Evolutionary conservation across 768 basidiomycete genomes (phyloP).

Genomic region (Coprinopsis cinerea): DNA sequence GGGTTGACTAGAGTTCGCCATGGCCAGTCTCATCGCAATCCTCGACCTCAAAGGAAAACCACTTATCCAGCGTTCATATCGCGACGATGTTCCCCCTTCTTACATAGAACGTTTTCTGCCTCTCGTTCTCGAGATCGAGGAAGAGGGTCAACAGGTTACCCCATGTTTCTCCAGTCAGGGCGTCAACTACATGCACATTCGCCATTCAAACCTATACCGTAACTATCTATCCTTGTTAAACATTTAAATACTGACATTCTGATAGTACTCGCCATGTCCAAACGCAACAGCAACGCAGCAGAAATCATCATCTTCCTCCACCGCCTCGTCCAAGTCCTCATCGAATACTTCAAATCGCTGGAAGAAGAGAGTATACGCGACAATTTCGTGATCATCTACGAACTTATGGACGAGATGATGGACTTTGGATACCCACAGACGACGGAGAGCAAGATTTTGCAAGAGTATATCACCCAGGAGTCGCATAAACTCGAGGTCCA

Average conservation of each 20-base stretch:
- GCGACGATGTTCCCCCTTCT: constrained; percentile 88
- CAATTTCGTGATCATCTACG: constrained; percentile 99
- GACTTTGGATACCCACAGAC: constrained; percentile 99
- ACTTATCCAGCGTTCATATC: constrained; percentile 92
- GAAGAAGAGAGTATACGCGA: constrained; percentile 99
- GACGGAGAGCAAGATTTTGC: constrained; percentile 97
- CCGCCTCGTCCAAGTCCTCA: constrained; percentile 83
- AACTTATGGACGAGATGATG: constrained; percentile 99
- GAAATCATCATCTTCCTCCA: constrained; percentile 97
- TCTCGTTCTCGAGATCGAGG: constrained; percentile 89
- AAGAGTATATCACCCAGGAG: constrained; percentile 99
- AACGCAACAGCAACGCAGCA: constrained; percentile 91
- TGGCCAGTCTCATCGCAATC: constrained; percentile 78
- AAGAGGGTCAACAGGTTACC: constrained; percentile 93
- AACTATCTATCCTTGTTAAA: constrained; percentile 25
- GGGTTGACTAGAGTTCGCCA: constrained; percentile 12
- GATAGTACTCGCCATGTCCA: constrained; percentile 89
- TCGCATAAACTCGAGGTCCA: constrained; percentile 95
- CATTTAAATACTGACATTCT: not conserved
- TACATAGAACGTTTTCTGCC: constrained; percentile 94
- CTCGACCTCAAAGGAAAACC: constrained; percentile 99
- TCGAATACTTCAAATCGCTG: constrained; percentile 99
- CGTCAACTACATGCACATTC: constrained; percentile 97
- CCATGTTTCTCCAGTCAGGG: constrained; percentile 96
- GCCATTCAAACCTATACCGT: constrained; percentile 97